Base-by-base conservation (phyloP, 306 rosid genomes). In the Prunus mume region DNA sequence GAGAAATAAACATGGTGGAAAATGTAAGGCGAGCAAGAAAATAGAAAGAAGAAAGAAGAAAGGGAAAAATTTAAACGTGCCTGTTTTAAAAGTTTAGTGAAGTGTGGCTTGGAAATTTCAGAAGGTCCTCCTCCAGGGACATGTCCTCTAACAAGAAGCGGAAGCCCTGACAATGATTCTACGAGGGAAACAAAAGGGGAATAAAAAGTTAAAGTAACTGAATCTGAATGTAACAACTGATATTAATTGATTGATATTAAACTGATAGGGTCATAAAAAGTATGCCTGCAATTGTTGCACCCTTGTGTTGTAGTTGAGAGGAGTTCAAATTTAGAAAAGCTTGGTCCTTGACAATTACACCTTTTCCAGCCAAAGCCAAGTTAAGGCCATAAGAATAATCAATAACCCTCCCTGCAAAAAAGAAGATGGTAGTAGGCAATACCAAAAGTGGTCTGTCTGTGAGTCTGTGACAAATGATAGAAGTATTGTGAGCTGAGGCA, bases 361-460 rank as follows among this genome's bases (percentile, higher is more conserved):
- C 86, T 79, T 82, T 86, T 58, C 75, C 71, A n/a, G 87, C 87
- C 68, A 86, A 71, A 68, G 86, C 87, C 76, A 80, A 76, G 46
- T 76, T 79, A 54, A 79, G 80, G 25, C 90, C 83, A 15, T 43
- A 19, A 19, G 77, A 72, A 78, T 22, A 56, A 49, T 60, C 76
- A 69, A 17, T 60, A 58, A 22, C 55, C 50, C 32, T 67, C 77
- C 79, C 80, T 74, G 79, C 71, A 1, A 17, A 43, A 28, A 72
- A 62, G 62, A 38, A 57, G 51, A 47, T 10, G 51, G 4, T 47
- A 47, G 15, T 47, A 14, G 51, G 51, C 51, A 47, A 47, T 12
- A 47, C 51, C 12, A 47, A 47, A 34, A 1, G 41, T 34, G 41
- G 41, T 5, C 8, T 34, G 41, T 34, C 41, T 34, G 8, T 34